Conservation (phyloP, 106 monocot species). For the Dioscorea dumetorum region DNA sequence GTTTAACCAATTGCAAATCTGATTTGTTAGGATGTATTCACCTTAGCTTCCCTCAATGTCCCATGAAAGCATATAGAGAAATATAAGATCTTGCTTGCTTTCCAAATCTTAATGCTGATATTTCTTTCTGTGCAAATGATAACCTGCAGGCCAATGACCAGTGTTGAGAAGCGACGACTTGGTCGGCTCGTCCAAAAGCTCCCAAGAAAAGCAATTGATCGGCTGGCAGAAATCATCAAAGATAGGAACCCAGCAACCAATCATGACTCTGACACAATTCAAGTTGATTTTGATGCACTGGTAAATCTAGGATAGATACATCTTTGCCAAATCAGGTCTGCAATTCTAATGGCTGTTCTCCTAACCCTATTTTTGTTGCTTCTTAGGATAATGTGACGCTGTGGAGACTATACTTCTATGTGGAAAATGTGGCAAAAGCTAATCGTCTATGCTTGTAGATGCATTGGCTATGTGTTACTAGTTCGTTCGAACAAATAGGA, state of each 20-base stretch:
- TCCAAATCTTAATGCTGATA: no score
- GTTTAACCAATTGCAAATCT: no score
- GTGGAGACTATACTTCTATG: slow-evolving; percentile 39
- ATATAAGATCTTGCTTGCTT: no score
- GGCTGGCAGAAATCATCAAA: slow-evolving; percentile 31
- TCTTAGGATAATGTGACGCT: slow-evolving; percentile 29
- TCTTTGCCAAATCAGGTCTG: neutral
- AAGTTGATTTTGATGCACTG: slow-evolving; percentile 31
- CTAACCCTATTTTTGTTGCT: neutral
- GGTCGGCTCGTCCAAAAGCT: slow-evolving; percentile 40
- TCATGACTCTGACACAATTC: slow-evolving; percentile 7
- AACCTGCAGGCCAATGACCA: slow-evolving; percentile 31
- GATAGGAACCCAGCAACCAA: slow-evolving; percentile 5
- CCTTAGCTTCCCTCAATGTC: no score
- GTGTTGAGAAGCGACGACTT: slow-evolving; percentile 45
- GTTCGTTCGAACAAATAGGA: no score
- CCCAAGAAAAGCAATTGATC: slow-evolving; percentile 33
- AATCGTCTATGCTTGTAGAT: slow-evolving; percentile 8
- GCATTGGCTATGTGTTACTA: no score
- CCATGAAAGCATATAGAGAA: no score
- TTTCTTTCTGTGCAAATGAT: no score
- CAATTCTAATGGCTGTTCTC: neutral
- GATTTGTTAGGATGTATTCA: no score
- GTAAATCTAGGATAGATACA: slow-evolving; percentile 3
- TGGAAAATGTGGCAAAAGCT: slow-evolving; percentile 20